Evolutionary conservation across 2,329 filamentous ascomycete genomes (phyloP), one percentile per base, ranked within the genome.

Genomic region (Stagonosporopsis cucurbitacearum): DNA sequence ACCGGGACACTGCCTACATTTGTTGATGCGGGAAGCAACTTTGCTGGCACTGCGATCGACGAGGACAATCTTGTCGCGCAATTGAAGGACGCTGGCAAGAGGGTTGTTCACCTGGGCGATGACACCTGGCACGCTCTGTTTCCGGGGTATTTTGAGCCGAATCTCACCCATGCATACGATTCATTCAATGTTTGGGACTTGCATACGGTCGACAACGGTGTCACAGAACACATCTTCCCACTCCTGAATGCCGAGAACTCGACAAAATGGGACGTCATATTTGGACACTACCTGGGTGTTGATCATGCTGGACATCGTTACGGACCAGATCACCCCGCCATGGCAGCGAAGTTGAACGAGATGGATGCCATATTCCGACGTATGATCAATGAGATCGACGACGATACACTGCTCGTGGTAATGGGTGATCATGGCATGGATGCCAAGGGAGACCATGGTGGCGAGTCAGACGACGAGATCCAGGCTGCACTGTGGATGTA

Each of bases 341-440:
- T 98, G 94, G 87, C 86, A 22, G 86, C 88, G 9, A 99, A 99
- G 77, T 79, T 98, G 64, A 85, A 86, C 61, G 92, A 99, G 77
- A 99, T 99, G 94, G 87, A 99, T 68, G 78, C 74, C 0, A 88
- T 96, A 26, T 82, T 98, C 54, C 84, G 87, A 39, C 82, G 88
- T 23, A 81, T 98, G 50, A 87, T 90, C 3, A 80, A 84, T 0
- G 80, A 80, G 3, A 80, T 99, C 17, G 94, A 96, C 66, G 89
- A 97, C 49, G 80, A 91, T 51, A 99, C 95, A 0, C 80, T 99
- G 20, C 80, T 99, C 32, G 87, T 99, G 19, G 90, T 99, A 13
- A 96, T 99, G 92, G 95, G 95, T n/a, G 95, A 99, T 73, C 95
- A 99, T 71, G 95, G 95, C 11, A 99, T 99, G 95, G 95, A 99